Base-by-base conservation (phyloP, 2,329 filamentous ascomycete genomes). In the Bipolaris victoriae region DNA sequence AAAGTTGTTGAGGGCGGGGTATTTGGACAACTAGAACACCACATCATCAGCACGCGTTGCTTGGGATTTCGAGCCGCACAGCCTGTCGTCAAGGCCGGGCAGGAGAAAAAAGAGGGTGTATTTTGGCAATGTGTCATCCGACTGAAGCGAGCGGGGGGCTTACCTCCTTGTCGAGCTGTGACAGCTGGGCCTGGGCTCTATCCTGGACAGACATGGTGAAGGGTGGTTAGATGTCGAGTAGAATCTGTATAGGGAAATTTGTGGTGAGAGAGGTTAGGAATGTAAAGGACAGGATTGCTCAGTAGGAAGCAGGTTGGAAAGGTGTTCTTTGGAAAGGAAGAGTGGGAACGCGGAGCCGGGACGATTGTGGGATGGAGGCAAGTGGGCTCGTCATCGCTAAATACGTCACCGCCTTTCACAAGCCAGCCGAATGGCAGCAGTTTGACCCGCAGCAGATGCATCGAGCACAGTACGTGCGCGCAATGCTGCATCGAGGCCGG, bases 131-230 rank as follows among this genome's bases (percentile, higher is more conserved):
- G 49, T 52, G 51, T 22, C 37, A 33, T 40, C 39, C 53, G 37
- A 45, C 36, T 29, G 29, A 53, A 59, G 49, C 53, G 63, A 63
- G 56, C 26, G 44, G 35, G 35, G 47, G 53, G 81, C 86, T 66
- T 80, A 93, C 90, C 88, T 92, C 90, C 75, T 88, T 89, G 81
- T 96, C 91, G 80, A 96, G 88, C 81, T 89, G 85, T 70, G 86
- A 85, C 75, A 95, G 84, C 74, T 91, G 89, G 72, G 89, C 84
- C 79, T 92, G 89, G 66, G 89, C 86, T 78, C 88, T 88, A 72
- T 92, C 90, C 80, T 92, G 90, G 69, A 88, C 83, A 78, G 88
- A 88, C 89, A 92, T 92, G 69, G 72, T 85, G 69, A 64, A 64
- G 65, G 62, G 49, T 45, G 51, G 53, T 35, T 47, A 55, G 31